Evolutionary conservation across 805 yeast species (phyloP), one percentile per base, ranked within the genome.

Genomic region (Saccharomyces jurei): DNA sequence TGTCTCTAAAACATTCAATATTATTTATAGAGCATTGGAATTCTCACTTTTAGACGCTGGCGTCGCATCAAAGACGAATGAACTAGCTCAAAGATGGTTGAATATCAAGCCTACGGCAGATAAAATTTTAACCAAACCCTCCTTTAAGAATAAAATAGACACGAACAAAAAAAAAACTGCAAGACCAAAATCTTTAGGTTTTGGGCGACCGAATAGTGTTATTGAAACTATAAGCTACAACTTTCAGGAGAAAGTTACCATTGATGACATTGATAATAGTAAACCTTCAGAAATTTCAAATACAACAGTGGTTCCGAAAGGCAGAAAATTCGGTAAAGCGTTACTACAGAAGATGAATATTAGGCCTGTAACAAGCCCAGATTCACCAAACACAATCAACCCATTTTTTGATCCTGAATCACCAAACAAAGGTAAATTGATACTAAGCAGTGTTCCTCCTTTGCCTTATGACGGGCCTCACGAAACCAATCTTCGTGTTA

Each of bases 331-430:
- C 32, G 79, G 79, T 6, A 74, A 75, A 21, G 60, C 68, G 32
- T 61, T 75, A 13, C 61, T 73, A 57, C 70, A 72, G n/a, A 74
- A 72, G 52, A 68, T 75, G 74, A 74, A 75, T 56, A 63, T 74
- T 25, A 68, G 68, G 50, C 76, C 78, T 0, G 66, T 74, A 1
- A 64, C 72, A 31, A 71, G 73, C 2, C 56, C 58, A 3, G 52
- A 55, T 29, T 60, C 62, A 6, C 59, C 52, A 5, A 62, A 60
- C 13, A 58, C 59, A 46, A 49, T 49, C 6, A 65, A 63, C 49
- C 65, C 67, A 4, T 56, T 60, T 41, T 57, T 59, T 50, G 58
- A 55, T 46, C 22, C 25, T 17, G 44, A 36, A 10, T 50, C 6
- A 4, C 22, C 25, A 47, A 46, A 32, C 50, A 55, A 46, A 17